Evolutionary conservation across 352 stramenopile species (phyloP).

Genomic region (Pythium monospermum): DNA sequence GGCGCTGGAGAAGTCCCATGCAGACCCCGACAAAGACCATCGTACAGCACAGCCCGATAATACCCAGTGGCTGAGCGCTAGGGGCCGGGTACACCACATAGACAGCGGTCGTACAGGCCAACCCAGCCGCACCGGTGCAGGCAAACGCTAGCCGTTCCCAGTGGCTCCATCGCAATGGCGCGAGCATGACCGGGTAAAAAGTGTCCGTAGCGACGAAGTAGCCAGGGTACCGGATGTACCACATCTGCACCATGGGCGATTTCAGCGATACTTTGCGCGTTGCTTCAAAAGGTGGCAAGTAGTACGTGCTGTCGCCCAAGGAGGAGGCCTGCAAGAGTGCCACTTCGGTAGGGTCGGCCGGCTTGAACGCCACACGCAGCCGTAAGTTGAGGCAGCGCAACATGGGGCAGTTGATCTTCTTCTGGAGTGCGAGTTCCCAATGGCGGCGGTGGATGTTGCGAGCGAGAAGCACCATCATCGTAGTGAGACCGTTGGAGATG

Average conservation of each 20-base stretch:
- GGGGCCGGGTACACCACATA: constrained; percentile 6
- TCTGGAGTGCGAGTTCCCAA: constrained; percentile 1
- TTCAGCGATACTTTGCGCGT: too few species aligned
- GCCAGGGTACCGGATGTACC: background rate
- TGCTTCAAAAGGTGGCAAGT: background rate
- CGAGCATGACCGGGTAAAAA: constrained; percentile 1
- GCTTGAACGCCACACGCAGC: constrained; percentile 12
- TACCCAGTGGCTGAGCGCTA: background rate
- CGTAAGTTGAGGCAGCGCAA: constrained; percentile 26
- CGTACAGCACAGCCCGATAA: constrained; percentile 5
- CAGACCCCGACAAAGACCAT: constrained; percentile 6
- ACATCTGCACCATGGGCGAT: constrained; percentile 7
- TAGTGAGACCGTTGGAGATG: constrained; percentile 17
- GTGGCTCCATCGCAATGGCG: background rate
- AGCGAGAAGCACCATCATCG: constrained; percentile 9
- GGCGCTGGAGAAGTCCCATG: constrained; percentile 5
- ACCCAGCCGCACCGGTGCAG: background rate
- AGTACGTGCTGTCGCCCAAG: background rate
- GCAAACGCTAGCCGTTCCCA: background rate
- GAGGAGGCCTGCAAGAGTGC: background rate
- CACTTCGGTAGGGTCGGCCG: background rate
- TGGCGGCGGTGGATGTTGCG: constrained; percentile 12
- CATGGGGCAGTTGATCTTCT: constrained; percentile 15
- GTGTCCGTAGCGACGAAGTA: constrained; percentile 5
- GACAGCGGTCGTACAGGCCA: background rate